These are phyloP conservation scores for Cyberlindnera xishuangbannaensis DNA, from an alignment of 805 yeast species.

Conservation along the genomic window DNA sequence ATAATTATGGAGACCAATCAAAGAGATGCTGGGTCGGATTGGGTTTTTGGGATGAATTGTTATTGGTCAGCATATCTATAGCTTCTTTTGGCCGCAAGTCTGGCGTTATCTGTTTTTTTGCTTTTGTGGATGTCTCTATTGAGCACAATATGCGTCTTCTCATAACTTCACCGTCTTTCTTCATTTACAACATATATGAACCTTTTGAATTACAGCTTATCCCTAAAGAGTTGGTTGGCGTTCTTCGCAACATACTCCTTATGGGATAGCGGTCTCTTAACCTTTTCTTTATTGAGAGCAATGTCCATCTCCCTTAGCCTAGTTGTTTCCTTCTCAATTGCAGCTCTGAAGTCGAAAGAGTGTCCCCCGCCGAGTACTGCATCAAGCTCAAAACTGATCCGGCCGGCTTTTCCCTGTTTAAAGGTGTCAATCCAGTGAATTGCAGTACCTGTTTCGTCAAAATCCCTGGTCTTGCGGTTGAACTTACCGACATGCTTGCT, in stretches of 20 bases:
- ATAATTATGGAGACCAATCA: no score
- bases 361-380: conserved; percentile 9
- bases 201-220: no score
- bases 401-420: conserved; percentile 44
- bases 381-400: conserved; percentile 22
- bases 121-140: no score
- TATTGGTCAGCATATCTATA: no score
- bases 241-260: conserved; percentile 19
- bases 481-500: conserved; percentile 35
- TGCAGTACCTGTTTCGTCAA: conserved; percentile 57
- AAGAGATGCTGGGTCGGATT: no score
- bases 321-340: conserved; percentile 10
- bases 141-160: no score
- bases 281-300: conserved; percentile 15
- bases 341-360: conserved; percentile 14
- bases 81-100: no score
- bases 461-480: conserved; percentile 28
- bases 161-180: no score
- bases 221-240: conserved; percentile 25
- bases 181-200: no score
- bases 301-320: conserved; percentile 22
- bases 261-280: conserved; percentile 12
- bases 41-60: no score
- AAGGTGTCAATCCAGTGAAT: conserved; percentile 56
- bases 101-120: no score